phyloP scores from a whole-genome alignment of 2,329 filamentous ascomycete species.

The Amauroascus verrucosus region DNA sequence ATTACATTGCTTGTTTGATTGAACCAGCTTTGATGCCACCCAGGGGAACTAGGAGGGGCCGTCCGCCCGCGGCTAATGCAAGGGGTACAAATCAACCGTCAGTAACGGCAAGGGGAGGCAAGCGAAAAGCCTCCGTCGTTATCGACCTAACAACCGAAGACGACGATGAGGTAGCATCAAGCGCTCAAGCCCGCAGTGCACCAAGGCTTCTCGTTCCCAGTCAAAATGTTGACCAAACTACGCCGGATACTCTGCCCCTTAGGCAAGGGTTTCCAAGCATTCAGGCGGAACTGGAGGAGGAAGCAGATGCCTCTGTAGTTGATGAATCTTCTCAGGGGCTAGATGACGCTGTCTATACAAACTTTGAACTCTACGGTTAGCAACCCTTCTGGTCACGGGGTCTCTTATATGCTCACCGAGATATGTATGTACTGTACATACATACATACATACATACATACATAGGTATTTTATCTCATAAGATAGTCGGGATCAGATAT shows the following conservation, averaged over 20 bases:
- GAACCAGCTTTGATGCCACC: neutral
- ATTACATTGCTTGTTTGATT: neutral
- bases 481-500: conserved; percentile 53
- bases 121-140: conserved; percentile 13
- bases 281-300: conserved; percentile 27
- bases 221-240: conserved; percentile 20
- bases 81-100: neutral
- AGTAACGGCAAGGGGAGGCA: neutral
- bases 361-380: conserved; percentile 34
- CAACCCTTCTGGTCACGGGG: conserved; percentile 13
- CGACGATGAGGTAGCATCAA: conserved; percentile 11
- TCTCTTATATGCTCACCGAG: neutral
- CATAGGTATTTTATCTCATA: conserved; percentile 36
- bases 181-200: conserved; percentile 2
- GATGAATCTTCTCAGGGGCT: conserved; percentile 26
- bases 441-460: no score
- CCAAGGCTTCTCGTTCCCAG: neutral
- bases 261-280: conserved; percentile 24
- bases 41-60: neutral
- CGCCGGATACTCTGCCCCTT: conserved; percentile 24
- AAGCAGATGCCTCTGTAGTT: conserved; percentile 27
- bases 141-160: conserved; percentile 25
- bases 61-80: neutral
- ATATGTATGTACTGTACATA: no score
- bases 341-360: conserved; percentile 29